Conservation (phyloP, 106 monocot genomes). For the Dendrobium officinale region DNA sequence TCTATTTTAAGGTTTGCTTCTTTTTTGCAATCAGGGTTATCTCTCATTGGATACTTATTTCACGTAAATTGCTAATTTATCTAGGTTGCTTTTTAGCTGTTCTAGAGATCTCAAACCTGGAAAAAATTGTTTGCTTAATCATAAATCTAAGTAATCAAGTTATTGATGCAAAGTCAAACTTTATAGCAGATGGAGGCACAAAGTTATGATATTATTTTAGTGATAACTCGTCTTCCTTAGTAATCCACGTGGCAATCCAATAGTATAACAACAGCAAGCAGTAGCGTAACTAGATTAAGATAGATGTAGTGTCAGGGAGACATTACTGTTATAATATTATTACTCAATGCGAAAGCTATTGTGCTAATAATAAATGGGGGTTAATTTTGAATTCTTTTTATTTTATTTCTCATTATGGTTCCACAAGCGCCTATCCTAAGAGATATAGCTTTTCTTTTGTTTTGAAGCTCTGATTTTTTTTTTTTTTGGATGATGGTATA, state of each 20-base stretch:
- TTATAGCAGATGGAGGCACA: neutral
- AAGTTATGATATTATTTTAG: neutral
- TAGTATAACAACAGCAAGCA: neutral
- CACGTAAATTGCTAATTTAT: neutral
- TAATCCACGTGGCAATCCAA: neutral
- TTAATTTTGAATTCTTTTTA: no score
- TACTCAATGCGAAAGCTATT: no score
- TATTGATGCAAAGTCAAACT: neutral
- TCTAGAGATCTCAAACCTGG: neutral
- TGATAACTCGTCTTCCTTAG: neutral
- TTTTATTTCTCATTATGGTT: neutral
- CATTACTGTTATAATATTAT: no score
- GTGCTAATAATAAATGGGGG: no score
- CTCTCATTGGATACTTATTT: neutral
- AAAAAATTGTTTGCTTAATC: neutral
- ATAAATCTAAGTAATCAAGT: neutral
- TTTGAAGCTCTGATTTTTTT: neutral
- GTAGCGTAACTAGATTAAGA: neutral
- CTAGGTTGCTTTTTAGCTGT: neutral
- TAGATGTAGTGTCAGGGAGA: neutral
- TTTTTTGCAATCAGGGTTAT: neutral
- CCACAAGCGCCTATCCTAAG: neutral
- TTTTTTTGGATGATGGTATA: no score
- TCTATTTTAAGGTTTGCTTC: conserved; percentile 57
- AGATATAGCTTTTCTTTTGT: neutral